These are phyloP conservation scores for Saccharomycopsis malanga DNA, from an alignment of 805 yeast genomes.

Conservation along the genomic window DNA sequence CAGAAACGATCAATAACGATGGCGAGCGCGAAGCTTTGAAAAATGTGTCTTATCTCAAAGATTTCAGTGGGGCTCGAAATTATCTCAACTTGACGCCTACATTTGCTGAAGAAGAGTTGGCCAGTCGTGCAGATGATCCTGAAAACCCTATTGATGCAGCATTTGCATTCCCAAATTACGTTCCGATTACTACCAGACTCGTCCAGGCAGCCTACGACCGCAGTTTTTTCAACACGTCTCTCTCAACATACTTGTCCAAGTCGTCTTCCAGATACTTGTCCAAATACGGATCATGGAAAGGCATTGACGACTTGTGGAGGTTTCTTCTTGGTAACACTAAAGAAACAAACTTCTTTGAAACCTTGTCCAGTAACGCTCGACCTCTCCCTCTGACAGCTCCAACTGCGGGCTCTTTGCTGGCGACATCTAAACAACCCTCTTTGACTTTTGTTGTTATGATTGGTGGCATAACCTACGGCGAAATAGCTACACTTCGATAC, in stretches of 20 bases:
- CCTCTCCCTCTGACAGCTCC: constrained; percentile 17
- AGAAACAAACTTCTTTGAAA: constrained; percentile 10
- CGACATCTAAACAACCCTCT: constrained; percentile 14
- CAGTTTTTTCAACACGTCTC: constrained; percentile 36
- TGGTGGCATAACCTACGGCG: constrained; percentile 87
- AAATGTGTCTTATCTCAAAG: constrained; percentile 26
- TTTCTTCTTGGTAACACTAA: constrained; percentile 29
- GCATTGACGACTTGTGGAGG: constrained; percentile 33
- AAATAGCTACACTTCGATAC: constrained; percentile 61
- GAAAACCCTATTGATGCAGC: constrained; percentile 42
- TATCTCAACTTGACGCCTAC: constrained; percentile 45
- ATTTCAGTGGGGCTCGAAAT: constrained; percentile 30
- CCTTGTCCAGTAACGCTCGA: constrained; percentile 22
- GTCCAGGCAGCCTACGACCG: constrained; percentile 63
- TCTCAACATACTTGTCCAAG: constrained; percentile 18
- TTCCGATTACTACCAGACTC: constrained; percentile 66
- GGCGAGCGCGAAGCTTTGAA: constrained; percentile 5
- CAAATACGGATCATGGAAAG: constrained; percentile 31
- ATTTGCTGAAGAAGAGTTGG: constrained; percentile 23
- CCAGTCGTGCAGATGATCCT: constrained; percentile 26
- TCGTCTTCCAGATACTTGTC: constrained; percentile 23
- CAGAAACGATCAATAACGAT: constrained; percentile 1
- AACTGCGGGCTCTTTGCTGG: constrained; percentile 22
- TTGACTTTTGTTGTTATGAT: constrained; percentile 44
- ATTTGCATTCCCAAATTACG: constrained; percentile 73